Percentiles rank a stretch among this genome's conserved stretches.
Evolutionary conservation across 1,284 basidiomycete genomes (phyloP).

Genomic region (Tilletia horrida): DNA sequence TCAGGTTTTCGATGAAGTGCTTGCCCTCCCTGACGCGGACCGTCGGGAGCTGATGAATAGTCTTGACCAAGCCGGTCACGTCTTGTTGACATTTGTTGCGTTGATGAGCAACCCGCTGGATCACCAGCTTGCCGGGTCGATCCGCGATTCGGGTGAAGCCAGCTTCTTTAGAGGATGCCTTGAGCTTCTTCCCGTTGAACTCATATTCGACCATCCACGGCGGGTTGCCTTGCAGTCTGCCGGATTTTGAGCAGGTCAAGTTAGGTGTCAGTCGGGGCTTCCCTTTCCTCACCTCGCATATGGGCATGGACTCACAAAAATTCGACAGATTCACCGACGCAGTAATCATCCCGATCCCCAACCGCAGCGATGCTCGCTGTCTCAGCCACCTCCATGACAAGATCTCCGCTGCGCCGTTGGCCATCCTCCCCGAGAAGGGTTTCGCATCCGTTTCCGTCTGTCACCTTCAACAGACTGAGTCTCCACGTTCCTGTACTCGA

Average conservation of each 20-base stretch:
- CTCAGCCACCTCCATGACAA: constrained; percentile 73
- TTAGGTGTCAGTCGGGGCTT: no score
- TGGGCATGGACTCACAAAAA: constrained; percentile 62
- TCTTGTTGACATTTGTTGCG: constrained; percentile 54
- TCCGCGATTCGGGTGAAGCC: constrained; percentile 80
- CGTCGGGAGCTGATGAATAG: constrained; percentile 77
- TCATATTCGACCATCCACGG: constrained; percentile 91
- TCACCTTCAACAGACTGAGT: constrained; percentile 54
- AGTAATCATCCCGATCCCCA: constrained; percentile 74
- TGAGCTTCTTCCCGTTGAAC: constrained; percentile 71
- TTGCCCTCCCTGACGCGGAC: constrained; percentile 83
- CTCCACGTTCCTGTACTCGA: constrained; percentile 67
- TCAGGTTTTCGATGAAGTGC: constrained; percentile 75
- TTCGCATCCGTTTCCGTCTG: constrained; percentile 45
- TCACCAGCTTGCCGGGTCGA: constrained; percentile 72
- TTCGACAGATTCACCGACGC: constrained; percentile 83
- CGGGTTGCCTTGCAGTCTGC: constrained; percentile 78
- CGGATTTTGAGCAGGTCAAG: no score
- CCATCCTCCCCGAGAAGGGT: constrained; percentile 10
- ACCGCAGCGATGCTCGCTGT: constrained; percentile 86
- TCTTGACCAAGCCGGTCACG: constrained; percentile 67
- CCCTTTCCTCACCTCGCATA: no score
- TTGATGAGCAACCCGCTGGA: constrained; percentile 80
- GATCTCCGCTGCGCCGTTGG: constrained; percentile 2
- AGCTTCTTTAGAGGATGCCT: constrained; percentile 71